Base-by-base conservation (phyloP, 768 basidiomycete genomes). In the Pleurotus citrinopileatus region DNA sequence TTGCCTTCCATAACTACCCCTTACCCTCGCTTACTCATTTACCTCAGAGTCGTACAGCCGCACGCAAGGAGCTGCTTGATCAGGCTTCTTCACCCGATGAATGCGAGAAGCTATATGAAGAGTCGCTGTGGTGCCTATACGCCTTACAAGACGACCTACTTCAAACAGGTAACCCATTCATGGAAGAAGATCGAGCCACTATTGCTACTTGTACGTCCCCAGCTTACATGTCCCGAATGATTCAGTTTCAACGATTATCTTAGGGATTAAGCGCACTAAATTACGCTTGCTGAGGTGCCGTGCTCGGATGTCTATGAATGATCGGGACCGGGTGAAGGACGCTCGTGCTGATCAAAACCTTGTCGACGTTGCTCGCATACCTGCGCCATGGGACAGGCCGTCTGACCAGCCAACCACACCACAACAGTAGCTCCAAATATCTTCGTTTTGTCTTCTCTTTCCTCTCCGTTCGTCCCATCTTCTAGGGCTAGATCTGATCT, bases 71-170 rank as follows among this genome's bases (percentile, higher is more conserved):
- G 64, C 78, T 98, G 0, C 73, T 91, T 9, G 91, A 93, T 63
- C 82, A 89, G 64, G 86, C 85, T 34, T 76, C 77, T 40, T 81
- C 81, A 25, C 85, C 89, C 0, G 81, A 89, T 58, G 89, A 92
- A 63, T 95, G 94, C 67, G 93, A 97, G 74, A 89, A 88, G 66
- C 75, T 96, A 32, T 99, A 98, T 69, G 95, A 98, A 63, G 93
- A 93, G 61, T 92, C 93, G 0, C 68, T 98, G 6, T 97, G 94
- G 93, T 90, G 94, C 65, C 76, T 98, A 26, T 91, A 94, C 59
- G 89, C 94, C 0, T 76, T 98, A 6, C 87, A 94, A 65, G 97
- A 98, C 65, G 90, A 96, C 62, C 75, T 93, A 1, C 65, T 89
- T 57, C 88, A 92, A 66, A 81, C 77, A 7, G 89, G 85, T 12